Evolutionary conservation across 371 early-diverging fungal genomes (phyloP), one percentile per base, ranked within the genome.

Genomic region (Apophysomyces variabilis): DNA sequence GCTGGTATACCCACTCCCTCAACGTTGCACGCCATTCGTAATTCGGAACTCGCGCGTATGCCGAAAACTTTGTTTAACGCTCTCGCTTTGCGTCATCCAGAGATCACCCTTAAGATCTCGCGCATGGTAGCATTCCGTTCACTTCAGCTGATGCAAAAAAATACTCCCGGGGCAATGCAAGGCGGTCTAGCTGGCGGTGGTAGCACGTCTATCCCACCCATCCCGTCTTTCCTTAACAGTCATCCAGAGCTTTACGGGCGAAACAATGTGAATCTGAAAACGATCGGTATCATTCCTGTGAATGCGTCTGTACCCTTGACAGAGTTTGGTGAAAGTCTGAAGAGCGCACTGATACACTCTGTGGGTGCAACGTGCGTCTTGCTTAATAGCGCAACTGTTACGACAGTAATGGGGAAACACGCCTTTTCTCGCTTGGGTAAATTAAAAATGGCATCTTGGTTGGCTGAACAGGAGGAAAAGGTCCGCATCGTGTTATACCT

Each of bases 21-120:
- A n/a, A 97, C 95, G 4, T 82, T 98, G 13, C 96, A 98, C 70
- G 98, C 99, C 6, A 99, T 99, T 66, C 92, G 99, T 47, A 98
- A 98, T 73, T 89, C 96, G 1, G 98, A 99, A 74, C 83, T 98
- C 11, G 96, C 96, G 12, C 86, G 95, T n/a, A 91, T 99, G 85
- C 99, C 99, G 1, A 94, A 92, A 62, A 92, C 95, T 0, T 82
- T 99, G 45, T 96, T 99, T 77, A 91, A 94, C 65, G 92, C 97
- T 5, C 85, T 99, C 37, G 91, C 96, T 14, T 72, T 89, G 57
- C 83, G 90, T 11, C 92, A 97, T 69, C 98, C 99, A 1, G 92
- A 91, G 60, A 93, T 98, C 64, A 95, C 96, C 0, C 84, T 99
- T 45, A 91, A 94, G 43, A 92, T 99, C 16, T 91, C 95, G 32